Percentiles rank a stretch among this genome's conserved stretches.
phyloP scores from a whole-genome alignment of 441 rosid species.

The Corymbia calophylla region DNA sequence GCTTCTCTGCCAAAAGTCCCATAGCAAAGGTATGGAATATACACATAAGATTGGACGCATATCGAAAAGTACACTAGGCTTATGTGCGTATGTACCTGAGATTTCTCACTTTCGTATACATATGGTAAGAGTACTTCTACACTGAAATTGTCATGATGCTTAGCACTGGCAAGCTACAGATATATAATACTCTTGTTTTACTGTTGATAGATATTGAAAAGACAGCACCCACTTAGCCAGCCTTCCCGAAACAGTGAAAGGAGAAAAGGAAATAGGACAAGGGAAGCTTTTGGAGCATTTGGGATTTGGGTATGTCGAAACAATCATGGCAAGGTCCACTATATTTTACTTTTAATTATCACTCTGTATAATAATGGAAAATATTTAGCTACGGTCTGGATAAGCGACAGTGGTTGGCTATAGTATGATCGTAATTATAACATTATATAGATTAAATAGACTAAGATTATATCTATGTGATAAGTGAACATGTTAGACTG shows the following conservation, averaged over 20 bases:
- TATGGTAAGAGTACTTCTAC: background rate
- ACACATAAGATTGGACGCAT: background rate
- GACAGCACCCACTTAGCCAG: background rate
- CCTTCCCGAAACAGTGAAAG: background rate
- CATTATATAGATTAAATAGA: background rate
- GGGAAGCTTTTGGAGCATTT: background rate
- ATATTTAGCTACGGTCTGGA: background rate
- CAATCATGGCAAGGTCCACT: background rate
- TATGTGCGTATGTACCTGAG: background rate
- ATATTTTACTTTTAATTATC: background rate
- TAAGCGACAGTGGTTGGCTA: background rate
- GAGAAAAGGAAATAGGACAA: background rate
- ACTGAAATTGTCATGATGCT: background rate
- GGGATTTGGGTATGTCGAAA: background rate
- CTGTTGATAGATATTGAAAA: background rate
- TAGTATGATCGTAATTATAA: background rate
- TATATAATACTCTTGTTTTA: background rate
- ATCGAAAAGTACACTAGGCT: background rate
- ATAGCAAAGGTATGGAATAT: background rate
- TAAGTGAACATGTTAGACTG: background rate
- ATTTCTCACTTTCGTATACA: background rate
- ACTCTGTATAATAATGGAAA: background rate
- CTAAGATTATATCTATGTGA: background rate
- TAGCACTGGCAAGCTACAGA: background rate
- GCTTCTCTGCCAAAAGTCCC: background rate